phyloP scores from a whole-genome alignment of 306 rosid genomes.

The Cicer pinnatifidum region DNA sequence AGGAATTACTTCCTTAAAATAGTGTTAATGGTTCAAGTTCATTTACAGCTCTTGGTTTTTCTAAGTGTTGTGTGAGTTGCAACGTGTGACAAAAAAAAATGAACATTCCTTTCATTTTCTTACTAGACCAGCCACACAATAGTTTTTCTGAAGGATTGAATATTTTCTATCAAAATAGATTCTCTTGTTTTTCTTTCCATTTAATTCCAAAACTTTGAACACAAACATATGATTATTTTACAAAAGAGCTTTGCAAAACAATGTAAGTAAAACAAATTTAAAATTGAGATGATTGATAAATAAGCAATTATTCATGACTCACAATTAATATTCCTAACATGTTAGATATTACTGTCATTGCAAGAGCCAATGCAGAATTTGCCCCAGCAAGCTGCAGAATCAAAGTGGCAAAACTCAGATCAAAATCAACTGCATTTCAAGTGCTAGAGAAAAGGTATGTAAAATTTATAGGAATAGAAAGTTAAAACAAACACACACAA shows the following conservation, averaged over 20 bases:
- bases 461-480: constrained; percentile 33
- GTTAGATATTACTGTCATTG: constrained; percentile 90
- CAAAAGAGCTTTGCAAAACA: constrained; percentile 8
- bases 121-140: not conserved
- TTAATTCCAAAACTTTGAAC: constrained; percentile 32
- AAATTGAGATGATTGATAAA: constrained; percentile 36
- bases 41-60: constrained; percentile 8
- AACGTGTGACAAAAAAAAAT: not conserved
- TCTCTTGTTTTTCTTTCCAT: not conserved
- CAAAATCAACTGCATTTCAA: constrained; percentile 30
- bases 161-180: constrained; percentile 3
- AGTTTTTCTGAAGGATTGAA: not conserved
- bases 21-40: not conserved
- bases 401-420: constrained; percentile 42
- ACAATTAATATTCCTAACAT: constrained; percentile 84
- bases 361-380: constrained; percentile 92
- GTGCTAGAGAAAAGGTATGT: not conserved
- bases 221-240: constrained; percentile 29
- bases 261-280: constrained; percentile 32
- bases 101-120: not conserved
- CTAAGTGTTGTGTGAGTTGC: not conserved
- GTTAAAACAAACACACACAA: not conserved
- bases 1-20: not conserved
- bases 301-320: constrained; percentile 50
- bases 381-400: constrained; percentile 89